Evolutionary conservation across 768 basidiomycete genomes (phyloP).

Genomic region (Kwoniella botswanensis): DNA sequence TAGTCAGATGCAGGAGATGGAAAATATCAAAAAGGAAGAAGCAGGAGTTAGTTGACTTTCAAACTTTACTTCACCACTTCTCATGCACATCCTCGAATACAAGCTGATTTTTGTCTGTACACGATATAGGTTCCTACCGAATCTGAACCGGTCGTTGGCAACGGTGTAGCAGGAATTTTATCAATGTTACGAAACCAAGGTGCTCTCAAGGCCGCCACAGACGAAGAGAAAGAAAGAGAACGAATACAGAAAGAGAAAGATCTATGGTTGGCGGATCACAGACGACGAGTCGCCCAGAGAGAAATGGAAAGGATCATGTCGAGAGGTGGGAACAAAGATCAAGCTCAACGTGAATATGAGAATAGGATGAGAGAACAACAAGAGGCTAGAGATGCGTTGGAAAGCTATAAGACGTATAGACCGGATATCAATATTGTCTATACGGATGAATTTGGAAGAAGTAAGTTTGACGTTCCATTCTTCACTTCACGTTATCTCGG

Average conservation of each 20-base stretch:
- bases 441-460: conserved; percentile 91
- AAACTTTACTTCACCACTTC: background rate
- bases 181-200: conserved; percentile 90
- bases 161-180: conserved; percentile 87
- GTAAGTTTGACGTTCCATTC: conserved; percentile 45
- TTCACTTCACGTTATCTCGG: background rate
- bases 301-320: conserved; percentile 78
- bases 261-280: conserved; percentile 85
- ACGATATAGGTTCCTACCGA: conserved; percentile 65
- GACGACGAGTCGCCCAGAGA: conserved; percentile 73
- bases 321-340: conserved; percentile 79
- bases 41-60: conserved; percentile 52
- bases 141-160: conserved; percentile 75
- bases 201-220: conserved; percentile 69
- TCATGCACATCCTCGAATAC: background rate
- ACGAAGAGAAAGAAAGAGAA: conserved; percentile 77
- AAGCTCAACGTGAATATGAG: conserved; percentile 91
- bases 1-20: conserved; percentile 78
- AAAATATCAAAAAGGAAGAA: conserved; percentile 68
- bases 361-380: conserved; percentile 89
- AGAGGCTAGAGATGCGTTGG: conserved; percentile 79
- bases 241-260: conserved; percentile 81
- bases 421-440: conserved; percentile 96
- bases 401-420: conserved; percentile 90
- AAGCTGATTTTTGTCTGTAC: background rate